A percentile compares a stretch with the other conserved stretches of the same genome.
These are phyloP conservation scores for Cryomyces minteri DNA, from an alignment of 495 filamentous ascomycete genomes.

Conservation along the genomic window DNA sequence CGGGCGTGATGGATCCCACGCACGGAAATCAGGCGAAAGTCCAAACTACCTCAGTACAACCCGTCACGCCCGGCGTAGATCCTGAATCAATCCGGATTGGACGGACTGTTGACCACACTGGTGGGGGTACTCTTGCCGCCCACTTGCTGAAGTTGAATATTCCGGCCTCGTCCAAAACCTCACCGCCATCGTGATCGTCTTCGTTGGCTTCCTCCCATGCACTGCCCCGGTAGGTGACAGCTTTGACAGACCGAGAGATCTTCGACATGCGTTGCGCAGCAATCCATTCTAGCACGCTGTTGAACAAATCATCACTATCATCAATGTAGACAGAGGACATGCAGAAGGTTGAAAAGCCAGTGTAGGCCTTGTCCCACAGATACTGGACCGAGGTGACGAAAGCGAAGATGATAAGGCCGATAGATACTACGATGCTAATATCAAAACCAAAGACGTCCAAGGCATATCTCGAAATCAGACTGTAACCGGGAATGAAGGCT, in stretches of 20 bases:
- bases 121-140: conserved; percentile 15
- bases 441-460: conserved; percentile 48
- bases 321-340: conserved; percentile 36
- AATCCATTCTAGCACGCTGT: conserved; percentile 41
- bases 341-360: conserved; percentile 23
- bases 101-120: no score
- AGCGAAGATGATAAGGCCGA: conserved; percentile 29
- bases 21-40: no score
- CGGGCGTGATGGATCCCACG: no score
- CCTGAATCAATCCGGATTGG: no score
- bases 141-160: conserved; percentile 24
- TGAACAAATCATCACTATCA: conserved; percentile 39
- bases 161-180: neutral
- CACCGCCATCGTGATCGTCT: conserved; percentile 10
- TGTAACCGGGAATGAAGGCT: conserved; percentile 59
- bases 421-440: conserved; percentile 48
- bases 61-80: no score
- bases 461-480: conserved; percentile 39
- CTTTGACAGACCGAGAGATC: conserved; percentile 30
- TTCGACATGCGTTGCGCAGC: conserved; percentile 32
- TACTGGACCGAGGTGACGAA: conserved; percentile 13
- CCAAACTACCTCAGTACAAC: no score
- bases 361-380: conserved; percentile 9
- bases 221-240: conserved; percentile 32
- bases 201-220: conserved; percentile 34